phyloP scores from a whole-genome alignment of 2,329 filamentous ascomycete genomes.

The Penicillium sp. region DNA sequence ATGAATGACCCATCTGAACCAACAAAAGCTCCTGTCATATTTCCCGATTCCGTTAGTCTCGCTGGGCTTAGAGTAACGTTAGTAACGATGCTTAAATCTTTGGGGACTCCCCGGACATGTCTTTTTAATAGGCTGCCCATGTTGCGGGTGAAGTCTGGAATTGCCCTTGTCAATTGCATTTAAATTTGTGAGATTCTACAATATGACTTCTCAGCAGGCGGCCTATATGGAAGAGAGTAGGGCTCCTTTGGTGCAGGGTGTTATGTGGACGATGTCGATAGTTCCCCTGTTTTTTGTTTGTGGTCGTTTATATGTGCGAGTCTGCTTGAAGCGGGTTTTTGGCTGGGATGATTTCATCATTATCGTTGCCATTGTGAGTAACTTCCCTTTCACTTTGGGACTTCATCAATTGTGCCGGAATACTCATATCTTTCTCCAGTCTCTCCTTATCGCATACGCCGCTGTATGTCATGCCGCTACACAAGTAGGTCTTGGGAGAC shows the following conservation, averaged over 20 bases:
- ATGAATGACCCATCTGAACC: neutral
- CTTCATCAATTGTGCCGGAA: too few species aligned
- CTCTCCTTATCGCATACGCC: slow-evolving; percentile 14
- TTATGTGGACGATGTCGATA: slow-evolving; percentile 19
- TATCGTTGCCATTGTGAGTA: slow-evolving; percentile 14
- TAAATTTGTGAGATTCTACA: neutral
- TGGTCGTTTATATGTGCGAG: slow-evolving; percentile 18
- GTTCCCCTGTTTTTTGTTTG: slow-evolving; percentile 12
- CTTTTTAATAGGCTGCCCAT: neutral
- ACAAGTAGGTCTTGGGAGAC: slow-evolving; percentile 12
- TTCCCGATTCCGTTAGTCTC: neutral
- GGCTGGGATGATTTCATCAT: slow-evolving; percentile 21
- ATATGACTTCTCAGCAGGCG: neutral
- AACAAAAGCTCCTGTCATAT: slow-evolving; percentile 5
- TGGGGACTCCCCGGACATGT: neutral
- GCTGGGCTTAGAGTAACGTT: neutral
- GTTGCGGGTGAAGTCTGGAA: neutral
- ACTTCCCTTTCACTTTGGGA: too few species aligned
- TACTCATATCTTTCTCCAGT: neutral
- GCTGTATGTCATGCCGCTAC: slow-evolving; percentile 19
- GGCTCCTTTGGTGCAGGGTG: slow-evolving; percentile 12
- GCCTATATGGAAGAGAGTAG: slow-evolving; percentile 6
- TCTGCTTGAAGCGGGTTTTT: slow-evolving; percentile 14
- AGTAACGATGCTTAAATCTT: neutral
- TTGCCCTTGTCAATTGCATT: neutral